Base-by-base conservation (phyloP, 2,329 filamentous ascomycete genomes). In the Gyromitra esculenta region DNA sequence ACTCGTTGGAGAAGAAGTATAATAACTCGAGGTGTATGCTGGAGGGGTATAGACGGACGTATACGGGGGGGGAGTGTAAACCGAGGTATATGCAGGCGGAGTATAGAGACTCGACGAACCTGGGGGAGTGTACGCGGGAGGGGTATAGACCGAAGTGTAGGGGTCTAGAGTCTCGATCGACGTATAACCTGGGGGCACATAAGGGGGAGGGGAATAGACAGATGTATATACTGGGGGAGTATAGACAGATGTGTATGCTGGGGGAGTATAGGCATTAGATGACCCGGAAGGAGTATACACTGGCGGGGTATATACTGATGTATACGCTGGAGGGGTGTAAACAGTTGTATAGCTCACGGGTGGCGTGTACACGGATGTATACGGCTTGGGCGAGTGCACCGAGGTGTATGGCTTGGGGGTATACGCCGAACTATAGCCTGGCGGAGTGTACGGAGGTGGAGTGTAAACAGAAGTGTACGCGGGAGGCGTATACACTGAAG, bases 401-500 rank as follows among this genome's bases (percentile, higher is more conserved):
- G 66, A 57, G 41, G 50, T 65, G n/a, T 75, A 72, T 52, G 59
- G 37, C 7, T 39, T 8, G 6, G 70, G 63, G 5, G 48, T 56
- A 48, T 67, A 57, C 39, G 62, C 54, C n/a, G 64, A 66, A 11
- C 65, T 62, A 39, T 73, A 69, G 1, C 63, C 71, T 15, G 54
- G 25, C 5, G 72, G 71, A 5, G 41, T 60, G 52, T 68, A 60
- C 6, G 71, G 39, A 62, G 63, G 52, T 39, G 71, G 71, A 3
- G 31, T 62, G 37, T 74, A 74, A 35, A 60, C 71, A 35, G 59
- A 65, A 52, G 71, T 68, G 13, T 74, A 62, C 11, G 56, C 35
- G 8, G 64, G 50, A 37, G 65, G 45, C 18, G 56, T 75, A 62
- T 75, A 75, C 15, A 68, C 72, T 13, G 72, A 66, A 21, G 56